Percentiles rank a stretch among this genome's conserved stretches.
phyloP scores from a whole-genome alignment of 2,329 filamentous ascomycete genomes.

The Fusarium hostae region DNA sequence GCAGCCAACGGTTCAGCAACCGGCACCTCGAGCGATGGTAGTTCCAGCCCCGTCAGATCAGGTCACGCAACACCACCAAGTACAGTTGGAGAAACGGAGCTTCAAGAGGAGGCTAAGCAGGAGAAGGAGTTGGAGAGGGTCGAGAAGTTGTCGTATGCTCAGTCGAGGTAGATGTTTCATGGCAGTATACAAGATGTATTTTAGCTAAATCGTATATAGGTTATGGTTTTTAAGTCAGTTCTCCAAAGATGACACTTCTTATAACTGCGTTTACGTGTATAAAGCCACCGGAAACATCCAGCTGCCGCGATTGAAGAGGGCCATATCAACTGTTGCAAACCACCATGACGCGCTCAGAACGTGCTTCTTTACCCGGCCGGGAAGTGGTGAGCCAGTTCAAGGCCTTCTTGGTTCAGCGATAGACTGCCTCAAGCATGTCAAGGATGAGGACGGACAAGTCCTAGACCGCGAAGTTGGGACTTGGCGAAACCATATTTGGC shows the following conservation, averaged over 20 bases:
- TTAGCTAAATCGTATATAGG: slow-evolving; percentile 9
- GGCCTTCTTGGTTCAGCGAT: background rate
- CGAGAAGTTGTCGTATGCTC: background rate
- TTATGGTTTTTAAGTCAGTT: slow-evolving; percentile 7
- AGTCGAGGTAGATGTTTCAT: background rate
- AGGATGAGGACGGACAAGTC: background rate
- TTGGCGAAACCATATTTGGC: background rate
- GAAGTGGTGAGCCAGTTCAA: background rate
- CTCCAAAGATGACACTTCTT: background rate
- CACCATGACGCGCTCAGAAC: background rate
- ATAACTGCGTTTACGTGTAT: background rate
- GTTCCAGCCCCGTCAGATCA: background rate
- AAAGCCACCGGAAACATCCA: background rate
- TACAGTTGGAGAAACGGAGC: background rate
- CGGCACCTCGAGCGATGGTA: background rate
- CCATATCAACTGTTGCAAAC: background rate
- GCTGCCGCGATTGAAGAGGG: background rate
- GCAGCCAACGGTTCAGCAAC: background rate
- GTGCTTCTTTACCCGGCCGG: background rate
- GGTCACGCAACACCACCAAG: background rate
- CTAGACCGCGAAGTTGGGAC: background rate
- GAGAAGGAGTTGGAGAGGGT: background rate
- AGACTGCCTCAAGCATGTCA: background rate
- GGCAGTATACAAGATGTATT: background rate
- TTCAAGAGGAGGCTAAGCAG: background rate